Base-by-base conservation (phyloP, 257 asterid species). In the Przewalskia tangutica region DNA sequence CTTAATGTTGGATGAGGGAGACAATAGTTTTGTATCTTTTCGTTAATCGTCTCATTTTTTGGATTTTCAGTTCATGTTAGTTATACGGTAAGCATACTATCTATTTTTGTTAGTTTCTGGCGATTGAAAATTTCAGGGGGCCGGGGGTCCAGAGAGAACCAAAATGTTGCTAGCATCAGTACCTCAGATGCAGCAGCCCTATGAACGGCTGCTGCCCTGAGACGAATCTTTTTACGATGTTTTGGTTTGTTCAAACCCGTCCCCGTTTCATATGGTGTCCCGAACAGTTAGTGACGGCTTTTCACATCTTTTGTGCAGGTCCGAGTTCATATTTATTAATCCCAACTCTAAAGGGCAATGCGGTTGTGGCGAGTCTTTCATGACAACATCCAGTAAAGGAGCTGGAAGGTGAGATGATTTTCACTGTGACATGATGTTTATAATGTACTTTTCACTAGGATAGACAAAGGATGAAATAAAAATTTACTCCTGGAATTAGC, bases 331-430 rank as follows among this genome's bases (percentile, higher is more conserved):
- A 67, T 81, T 58, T 12, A 82, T 85, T 60, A 84, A 84, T 65
- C 87, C 85, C 27, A 84, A 84, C 34, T 79, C 87, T 4, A 81
- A 77, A 66, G 85, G 85, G 64, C 81, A 84, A 51, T 81, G 85
- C 44, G 87, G 87, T 66, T 84, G 87, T 81, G 87, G 87, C 4
- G 85, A 81, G 14, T 84, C 87, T 48, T 84, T 84, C 62, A 81
- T 77, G 84, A 77, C 84, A 60, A 23, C 83, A 80, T 10, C 62
- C 0, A 44, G 76, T 80, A 63, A 13, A 20, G 83, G 76, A 48
- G 58, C 83, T 32, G 48, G 46, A 80, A 80, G 50, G 40, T 67
- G 65, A 80, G 6, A 48, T 32, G 46, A 51, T 14, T 48, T 46
- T 64, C 50, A n/a, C 9, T 66, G 79, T 62, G 62, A 46, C 11